Conservation (phyloP, 1,139 yeast species). For the Kazachstania sp. region DNA sequence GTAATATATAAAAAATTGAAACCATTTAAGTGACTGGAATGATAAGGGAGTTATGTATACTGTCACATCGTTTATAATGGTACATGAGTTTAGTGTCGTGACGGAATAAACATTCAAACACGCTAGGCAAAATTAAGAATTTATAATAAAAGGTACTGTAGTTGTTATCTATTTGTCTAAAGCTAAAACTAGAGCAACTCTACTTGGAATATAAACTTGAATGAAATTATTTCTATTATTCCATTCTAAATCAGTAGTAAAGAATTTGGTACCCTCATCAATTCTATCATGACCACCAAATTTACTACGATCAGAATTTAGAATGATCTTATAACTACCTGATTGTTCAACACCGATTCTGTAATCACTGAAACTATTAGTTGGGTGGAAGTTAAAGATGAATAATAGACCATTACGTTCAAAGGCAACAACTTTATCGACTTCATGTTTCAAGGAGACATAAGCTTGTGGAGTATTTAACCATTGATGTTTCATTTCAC, state of each 20-base stretch:
- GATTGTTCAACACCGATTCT: conserved; percentile 77
- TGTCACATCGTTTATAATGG: too few relatives aligned
- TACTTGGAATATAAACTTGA: conserved; percentile 75
- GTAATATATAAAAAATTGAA: too few relatives aligned
- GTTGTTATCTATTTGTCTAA: conserved; percentile 4
- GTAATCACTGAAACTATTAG: conserved; percentile 75
- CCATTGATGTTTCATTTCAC: conserved; percentile 66
- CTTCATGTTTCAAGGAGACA: conserved; percentile 78
- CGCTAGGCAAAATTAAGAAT: too few relatives aligned
- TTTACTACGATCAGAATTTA: conserved; percentile 61
- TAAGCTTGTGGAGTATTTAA: conserved; percentile 73
- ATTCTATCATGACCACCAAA: conserved; percentile 82
- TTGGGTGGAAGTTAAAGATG: conserved; percentile 83
- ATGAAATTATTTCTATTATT: conserved; percentile 67
- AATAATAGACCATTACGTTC: conserved; percentile 83
- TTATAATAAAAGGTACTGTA: too few relatives aligned
- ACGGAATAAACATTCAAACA: too few relatives aligned
- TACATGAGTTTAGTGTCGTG: too few relatives aligned
- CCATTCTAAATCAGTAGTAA: conserved; percentile 73
- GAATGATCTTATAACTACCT: conserved; percentile 66
- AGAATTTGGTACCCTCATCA: conserved; percentile 48
- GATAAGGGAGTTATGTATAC: too few relatives aligned
- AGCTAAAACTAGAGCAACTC: conserved; percentile 60
- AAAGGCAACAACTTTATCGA: conserved; percentile 78
- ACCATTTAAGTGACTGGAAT: too few relatives aligned